Percentiles rank a stretch among this genome's conserved stretches.
These are phyloP conservation scores for Acephala macrosclerotiorum DNA, from an alignment of 2,329 filamentous ascomycete species.

Conservation along the genomic window DNA sequence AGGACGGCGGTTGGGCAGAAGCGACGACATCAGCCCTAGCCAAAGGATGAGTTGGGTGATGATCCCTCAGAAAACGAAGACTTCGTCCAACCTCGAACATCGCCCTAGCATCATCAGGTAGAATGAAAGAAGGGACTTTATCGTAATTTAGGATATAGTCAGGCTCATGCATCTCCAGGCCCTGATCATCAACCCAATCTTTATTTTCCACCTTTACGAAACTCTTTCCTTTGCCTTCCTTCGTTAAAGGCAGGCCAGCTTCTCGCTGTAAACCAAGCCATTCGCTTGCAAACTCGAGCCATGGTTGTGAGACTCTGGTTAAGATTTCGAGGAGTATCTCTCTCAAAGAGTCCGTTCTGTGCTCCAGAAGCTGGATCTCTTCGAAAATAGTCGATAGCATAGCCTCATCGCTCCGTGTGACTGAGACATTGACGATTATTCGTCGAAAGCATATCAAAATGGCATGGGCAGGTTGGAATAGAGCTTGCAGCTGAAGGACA, in stretches of 20 bases:
- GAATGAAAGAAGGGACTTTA: conserved; percentile 76
- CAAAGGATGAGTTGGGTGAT: conserved; percentile 76
- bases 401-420: conserved; percentile 61
- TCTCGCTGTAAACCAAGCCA: conserved; percentile 77
- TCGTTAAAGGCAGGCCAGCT: conserved; percentile 60
- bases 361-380: conserved; percentile 68
- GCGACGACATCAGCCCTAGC: conserved; percentile 57
- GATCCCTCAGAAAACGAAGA: conserved; percentile 72
- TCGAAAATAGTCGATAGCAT: conserved; percentile 68
- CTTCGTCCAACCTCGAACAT: conserved; percentile 86
- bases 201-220: conserved; percentile 67
- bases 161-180: conserved; percentile 61
- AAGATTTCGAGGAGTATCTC: conserved; percentile 73
- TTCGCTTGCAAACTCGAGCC: conserved; percentile 71
- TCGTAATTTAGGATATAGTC: conserved; percentile 70
- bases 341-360: conserved; percentile 66
- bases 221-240: conserved; percentile 54
- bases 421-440: conserved; percentile 38
- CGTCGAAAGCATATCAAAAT: conserved; percentile 43
- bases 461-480: conserved; percentile 42
- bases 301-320: conserved; percentile 67
- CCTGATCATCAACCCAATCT: conserved; percentile 64
- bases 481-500: conserved; percentile 43
- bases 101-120: conserved; percentile 69
- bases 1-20: conserved; percentile 58